Conservation (phyloP, 2,329 filamentous ascomycete genomes). For the Venturia oleaginea region DNA sequence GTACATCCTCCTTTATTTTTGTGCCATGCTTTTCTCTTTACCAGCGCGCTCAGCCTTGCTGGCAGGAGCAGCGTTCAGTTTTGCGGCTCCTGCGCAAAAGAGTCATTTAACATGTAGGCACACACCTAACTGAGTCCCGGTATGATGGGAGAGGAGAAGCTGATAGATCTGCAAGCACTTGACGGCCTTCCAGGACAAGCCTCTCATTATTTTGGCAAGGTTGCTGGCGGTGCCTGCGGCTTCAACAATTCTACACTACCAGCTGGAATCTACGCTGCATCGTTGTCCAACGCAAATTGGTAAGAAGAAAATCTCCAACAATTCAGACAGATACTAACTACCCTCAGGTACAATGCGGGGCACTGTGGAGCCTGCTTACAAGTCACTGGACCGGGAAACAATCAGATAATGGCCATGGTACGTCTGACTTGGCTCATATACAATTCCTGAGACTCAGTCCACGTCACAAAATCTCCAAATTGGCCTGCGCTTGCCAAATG, state of each 20-base stretch:
- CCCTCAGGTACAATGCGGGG: background rate
- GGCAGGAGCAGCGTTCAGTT: background rate
- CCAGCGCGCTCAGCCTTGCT: background rate
- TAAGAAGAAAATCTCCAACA: background rate
- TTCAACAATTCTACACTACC: background rate
- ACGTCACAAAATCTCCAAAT: background rate
- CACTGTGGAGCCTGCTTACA: slow-evolving; percentile 3
- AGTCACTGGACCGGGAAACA: background rate
- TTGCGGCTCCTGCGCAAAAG: background rate
- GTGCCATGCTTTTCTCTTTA: background rate
- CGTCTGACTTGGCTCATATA: background rate
- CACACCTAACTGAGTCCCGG: background rate
- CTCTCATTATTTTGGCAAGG: background rate
- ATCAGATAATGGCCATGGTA: background rate
- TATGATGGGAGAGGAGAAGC: background rate
- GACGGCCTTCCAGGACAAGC: background rate
- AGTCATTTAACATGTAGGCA: background rate
- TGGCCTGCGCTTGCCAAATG: background rate
- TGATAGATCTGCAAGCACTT: background rate
- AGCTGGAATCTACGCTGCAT: background rate
- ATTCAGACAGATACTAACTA: background rate
- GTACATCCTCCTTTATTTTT: background rate
- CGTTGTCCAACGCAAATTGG: background rate
- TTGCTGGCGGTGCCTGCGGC: background rate
- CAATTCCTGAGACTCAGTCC: background rate